Evolutionary conservation across 345 rosid genomes (phyloP).

Genomic region (Alliaria petiolata): DNA sequence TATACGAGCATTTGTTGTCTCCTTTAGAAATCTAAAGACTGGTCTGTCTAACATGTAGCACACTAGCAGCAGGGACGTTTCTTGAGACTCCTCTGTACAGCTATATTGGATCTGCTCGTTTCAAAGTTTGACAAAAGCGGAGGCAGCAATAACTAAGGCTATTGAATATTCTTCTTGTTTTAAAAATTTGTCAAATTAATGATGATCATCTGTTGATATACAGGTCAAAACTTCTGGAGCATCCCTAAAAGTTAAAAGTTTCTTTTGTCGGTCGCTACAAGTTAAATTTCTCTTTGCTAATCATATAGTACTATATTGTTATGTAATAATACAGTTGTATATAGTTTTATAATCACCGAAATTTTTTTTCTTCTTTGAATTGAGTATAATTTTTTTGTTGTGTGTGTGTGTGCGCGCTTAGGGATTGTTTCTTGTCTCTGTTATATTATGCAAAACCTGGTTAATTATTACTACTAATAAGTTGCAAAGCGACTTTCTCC

Average conservation of each 20-base stretch:
- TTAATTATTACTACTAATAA: background rate
- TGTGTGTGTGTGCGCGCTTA: background rate
- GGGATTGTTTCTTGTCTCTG: background rate
- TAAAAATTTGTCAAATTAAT: too few species aligned
- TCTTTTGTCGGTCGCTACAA: slow-evolving; percentile 22
- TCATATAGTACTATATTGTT: slow-evolving; percentile 4
- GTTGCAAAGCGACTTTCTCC: background rate
- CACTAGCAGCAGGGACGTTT: too few species aligned
- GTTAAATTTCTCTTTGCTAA: slow-evolving; percentile 3
- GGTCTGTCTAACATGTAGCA: too few species aligned
- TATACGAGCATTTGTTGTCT: too few species aligned
- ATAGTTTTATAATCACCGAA: slow-evolving; percentile 23
- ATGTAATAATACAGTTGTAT: background rate
- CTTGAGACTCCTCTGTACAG: too few species aligned
- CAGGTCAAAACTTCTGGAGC: slow-evolving; percentile 36
- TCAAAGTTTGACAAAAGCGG: too few species aligned
- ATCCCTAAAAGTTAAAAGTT: slow-evolving; percentile 25
- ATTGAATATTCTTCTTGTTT: too few species aligned
- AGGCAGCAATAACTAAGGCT: too few species aligned
- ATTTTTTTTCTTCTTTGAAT: background rate
- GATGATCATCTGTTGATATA: slow-evolving; percentile 10
- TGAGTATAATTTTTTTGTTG: background rate
- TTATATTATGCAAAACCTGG: background rate
- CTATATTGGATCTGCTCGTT: too few species aligned
- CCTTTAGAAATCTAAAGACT: too few species aligned